Evolutionary conservation across 2,329 filamentous ascomycete genomes (phyloP).

Genomic region (Aspergillus neotritici): DNA sequence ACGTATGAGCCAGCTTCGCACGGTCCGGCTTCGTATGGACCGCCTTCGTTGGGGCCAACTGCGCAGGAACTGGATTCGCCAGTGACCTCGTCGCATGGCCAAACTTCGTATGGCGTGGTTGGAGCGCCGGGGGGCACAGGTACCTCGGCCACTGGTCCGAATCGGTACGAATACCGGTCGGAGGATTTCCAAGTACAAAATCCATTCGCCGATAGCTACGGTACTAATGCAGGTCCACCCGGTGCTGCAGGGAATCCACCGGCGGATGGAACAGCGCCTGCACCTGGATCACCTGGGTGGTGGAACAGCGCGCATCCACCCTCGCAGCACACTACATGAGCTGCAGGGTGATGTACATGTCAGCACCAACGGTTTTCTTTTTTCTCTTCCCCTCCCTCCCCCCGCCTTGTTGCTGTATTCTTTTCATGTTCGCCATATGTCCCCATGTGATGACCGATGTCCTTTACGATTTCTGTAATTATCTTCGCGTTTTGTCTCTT

Average conservation of each 20-base stretch:
- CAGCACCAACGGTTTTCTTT: neutral
- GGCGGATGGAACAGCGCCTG: slow-evolving; percentile 2
- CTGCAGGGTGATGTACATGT: neutral
- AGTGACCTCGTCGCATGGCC: too few relatives aligned
- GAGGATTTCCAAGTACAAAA: slow-evolving; percentile 39
- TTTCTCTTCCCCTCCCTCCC: neutral
- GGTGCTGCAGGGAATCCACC: slow-evolving; percentile 10
- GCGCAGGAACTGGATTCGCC: too few relatives aligned
- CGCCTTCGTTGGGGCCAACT: too few relatives aligned
- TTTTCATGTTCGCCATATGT: neutral
- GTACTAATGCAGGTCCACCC: slow-evolving; percentile 12
- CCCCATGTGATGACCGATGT: too few relatives aligned
- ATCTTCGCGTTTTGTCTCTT: neutral
- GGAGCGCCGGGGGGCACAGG: slow-evolving; percentile 12
- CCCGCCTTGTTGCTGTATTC: slow-evolving; percentile 1
- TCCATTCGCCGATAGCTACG: slow-evolving; percentile 35
- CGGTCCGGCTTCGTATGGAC: too few relatives aligned
- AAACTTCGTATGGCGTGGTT: neutral
- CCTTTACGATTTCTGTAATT: neutral
- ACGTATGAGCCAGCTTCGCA: neutral
- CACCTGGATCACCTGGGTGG: slow-evolving; percentile 1
- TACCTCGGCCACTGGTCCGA: slow-evolving; percentile 5
- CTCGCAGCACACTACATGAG: slow-evolving; percentile 3
- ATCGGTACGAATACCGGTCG: slow-evolving; percentile 33
- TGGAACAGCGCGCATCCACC: slow-evolving; percentile 8